A percentile compares a stretch with the other conserved stretches of the same genome.
Evolutionary conservation across 495 filamentous ascomycete genomes (phyloP).

Genomic region (Penicillium riverlandense): DNA sequence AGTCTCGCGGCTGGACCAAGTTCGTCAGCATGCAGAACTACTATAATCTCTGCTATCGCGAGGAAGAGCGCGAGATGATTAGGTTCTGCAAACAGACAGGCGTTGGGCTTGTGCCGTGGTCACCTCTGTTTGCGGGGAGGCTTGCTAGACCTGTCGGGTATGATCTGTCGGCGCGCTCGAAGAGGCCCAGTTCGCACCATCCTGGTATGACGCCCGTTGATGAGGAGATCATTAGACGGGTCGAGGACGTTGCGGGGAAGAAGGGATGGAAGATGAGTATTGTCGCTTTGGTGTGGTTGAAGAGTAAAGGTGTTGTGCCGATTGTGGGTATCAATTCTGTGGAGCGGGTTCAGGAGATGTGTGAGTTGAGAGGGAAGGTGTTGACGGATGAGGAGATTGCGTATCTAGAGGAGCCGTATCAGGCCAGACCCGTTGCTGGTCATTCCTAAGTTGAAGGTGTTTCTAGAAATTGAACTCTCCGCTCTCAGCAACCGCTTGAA

Average conservation of each 20-base stretch:
- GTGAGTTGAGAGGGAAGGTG: slow-evolving; percentile 36
- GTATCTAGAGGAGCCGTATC: slow-evolving; percentile 51
- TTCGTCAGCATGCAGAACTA: slow-evolving; percentile 66
- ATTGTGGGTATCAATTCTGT: slow-evolving; percentile 55
- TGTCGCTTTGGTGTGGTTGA: slow-evolving; percentile 57
- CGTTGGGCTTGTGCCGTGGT: slow-evolving; percentile 62
- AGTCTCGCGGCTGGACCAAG: slow-evolving; percentile 57
- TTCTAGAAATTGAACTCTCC: too few relatives aligned
- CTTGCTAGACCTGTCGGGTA: slow-evolving; percentile 37
- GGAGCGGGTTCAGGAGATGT: slow-evolving; percentile 48
- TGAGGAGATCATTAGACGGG: slow-evolving; percentile 43
- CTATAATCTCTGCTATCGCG: slow-evolving; percentile 62
- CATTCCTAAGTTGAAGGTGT: not conserved
- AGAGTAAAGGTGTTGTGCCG: slow-evolving; percentile 39
- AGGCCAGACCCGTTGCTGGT: not conserved
- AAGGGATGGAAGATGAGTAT: slow-evolving; percentile 49
- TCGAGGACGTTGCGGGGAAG: slow-evolving; percentile 52
- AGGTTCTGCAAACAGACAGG: slow-evolving; percentile 60
- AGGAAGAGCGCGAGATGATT: slow-evolving; percentile 71
- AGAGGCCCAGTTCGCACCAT: too few relatives aligned
- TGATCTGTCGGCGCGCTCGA: slow-evolving; percentile 2
- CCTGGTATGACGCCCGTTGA: not conserved
- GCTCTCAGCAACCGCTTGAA: not conserved
- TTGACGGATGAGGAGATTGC: slow-evolving; percentile 49
- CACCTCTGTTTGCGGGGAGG: slow-evolving; percentile 45